phyloP scores from a whole-genome alignment of 352 stramenopile genomes.

The Phytophthora pisi region DNA sequence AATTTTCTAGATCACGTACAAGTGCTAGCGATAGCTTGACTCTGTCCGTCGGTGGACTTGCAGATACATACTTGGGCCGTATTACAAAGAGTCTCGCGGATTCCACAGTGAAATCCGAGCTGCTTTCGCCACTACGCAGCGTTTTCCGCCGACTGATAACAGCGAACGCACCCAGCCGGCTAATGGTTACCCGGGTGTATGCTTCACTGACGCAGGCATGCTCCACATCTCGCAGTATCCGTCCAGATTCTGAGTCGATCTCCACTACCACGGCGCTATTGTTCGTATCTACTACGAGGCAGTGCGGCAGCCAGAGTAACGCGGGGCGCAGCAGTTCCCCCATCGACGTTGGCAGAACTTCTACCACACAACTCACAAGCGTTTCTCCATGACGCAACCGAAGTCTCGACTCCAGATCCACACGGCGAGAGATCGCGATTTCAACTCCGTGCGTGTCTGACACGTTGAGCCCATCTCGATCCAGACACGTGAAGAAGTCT shows the following conservation, averaged over 20 bases:
- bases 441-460: constrained; percentile 58
- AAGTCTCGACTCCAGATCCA: constrained; percentile 5
- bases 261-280: constrained; percentile 31
- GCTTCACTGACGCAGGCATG: constrained; percentile 4
- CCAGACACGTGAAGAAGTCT: constrained; percentile 51
- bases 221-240: constrained; percentile 27
- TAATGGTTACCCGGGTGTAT: constrained; percentile 19
- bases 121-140: constrained; percentile 6
- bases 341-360: constrained; percentile 44
- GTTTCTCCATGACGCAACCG: constrained; percentile 31
- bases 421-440: constrained; percentile 39
- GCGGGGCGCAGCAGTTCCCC: constrained; percentile 33
- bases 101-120: constrained; percentile 7
- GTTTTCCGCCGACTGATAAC: constrained; percentile 20
- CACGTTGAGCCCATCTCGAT: constrained; percentile 48
- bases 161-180: constrained; percentile 26
- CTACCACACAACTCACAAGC: constrained; percentile 55
- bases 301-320: constrained; percentile 42
- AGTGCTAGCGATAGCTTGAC: constrained; percentile 8
- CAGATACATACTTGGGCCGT: constrained; percentile 15
- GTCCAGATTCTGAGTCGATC: constrained; percentile 32
- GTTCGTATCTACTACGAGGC: constrained; percentile 5
- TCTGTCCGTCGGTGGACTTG: not conserved
- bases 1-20: not conserved
- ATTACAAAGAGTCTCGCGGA: constrained; percentile 19